Percentiles rank a stretch among this genome's conserved stretches.
These are phyloP conservation scores for Termitomyces eurrhizus DNA, from an alignment of 768 basidiomycete species.

Conservation along the genomic window DNA sequence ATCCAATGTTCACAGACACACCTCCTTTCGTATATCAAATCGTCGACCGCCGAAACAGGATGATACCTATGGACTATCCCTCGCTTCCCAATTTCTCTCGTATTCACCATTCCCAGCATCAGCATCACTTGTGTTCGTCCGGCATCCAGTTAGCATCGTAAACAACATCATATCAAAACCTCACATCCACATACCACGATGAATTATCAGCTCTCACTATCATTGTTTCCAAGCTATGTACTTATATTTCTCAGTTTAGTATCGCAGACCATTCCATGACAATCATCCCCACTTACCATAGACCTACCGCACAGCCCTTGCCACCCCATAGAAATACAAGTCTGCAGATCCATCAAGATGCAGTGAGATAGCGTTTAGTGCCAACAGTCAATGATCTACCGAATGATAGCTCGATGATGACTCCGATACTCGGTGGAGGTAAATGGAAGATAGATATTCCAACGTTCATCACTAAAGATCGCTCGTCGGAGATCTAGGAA, in stretches of 20 bases:
- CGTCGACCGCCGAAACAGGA: background rate
- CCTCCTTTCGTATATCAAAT: conserved; percentile 1
- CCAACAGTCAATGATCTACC: background rate
- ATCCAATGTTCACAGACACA: conserved; percentile 9
- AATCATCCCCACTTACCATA: conserved; percentile 6
- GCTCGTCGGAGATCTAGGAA: conserved; percentile 14
- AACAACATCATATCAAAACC: conserved; percentile 15
- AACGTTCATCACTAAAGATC: conserved; percentile 12
- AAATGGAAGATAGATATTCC: background rate
- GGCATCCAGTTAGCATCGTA: conserved; percentile 16
- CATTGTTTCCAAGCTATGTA: conserved; percentile 14
- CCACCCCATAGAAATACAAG: conserved; percentile 1
- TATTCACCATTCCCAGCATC: conserved; percentile 17
- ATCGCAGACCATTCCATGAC: conserved; percentile 7
- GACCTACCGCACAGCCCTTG: conserved; percentile 3
- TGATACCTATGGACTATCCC: conserved; percentile 5
- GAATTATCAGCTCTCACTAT: conserved; percentile 10
- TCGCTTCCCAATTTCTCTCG: conserved; percentile 8
- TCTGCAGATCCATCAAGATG: conserved; percentile 4
- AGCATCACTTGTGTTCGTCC: conserved; percentile 14
- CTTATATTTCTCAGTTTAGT: conserved; percentile 8
- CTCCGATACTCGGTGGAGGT: conserved; percentile 4
- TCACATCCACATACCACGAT: conserved; percentile 11
- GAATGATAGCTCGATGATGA: background rate
- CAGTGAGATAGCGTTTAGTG: background rate